Conservation (phyloP, 73 alveolate species). For the Paramecium octaurelia region DNA sequence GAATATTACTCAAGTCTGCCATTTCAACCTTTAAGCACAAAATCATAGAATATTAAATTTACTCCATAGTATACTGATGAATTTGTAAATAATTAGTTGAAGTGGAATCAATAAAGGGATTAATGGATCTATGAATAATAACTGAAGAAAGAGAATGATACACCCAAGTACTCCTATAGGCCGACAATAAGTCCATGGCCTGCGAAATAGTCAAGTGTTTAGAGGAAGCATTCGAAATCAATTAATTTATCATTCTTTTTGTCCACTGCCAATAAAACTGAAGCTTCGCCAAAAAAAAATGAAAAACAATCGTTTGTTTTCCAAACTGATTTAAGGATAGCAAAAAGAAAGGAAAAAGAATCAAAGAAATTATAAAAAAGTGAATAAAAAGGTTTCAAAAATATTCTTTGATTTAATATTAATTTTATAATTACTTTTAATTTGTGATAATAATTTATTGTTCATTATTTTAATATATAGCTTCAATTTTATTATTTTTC, state of each 20-base stretch:
- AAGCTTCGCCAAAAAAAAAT: neutral
- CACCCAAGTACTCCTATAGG: neutral
- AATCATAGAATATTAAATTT: neutral
- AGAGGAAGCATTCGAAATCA: neutral
- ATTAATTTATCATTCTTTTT: neutral
- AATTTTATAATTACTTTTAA: neutral
- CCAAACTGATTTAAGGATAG: neutral
- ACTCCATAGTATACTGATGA: neutral
- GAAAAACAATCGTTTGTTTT: neutral
- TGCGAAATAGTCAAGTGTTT: neutral
- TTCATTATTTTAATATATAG: neutral
- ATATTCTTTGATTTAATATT: neutral
- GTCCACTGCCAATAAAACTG: neutral
- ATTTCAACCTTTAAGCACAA: neutral
- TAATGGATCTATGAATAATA: neutral
- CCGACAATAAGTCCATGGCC: conserved; percentile 12
- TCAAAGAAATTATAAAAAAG: neutral
- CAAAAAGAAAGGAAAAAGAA: neutral
- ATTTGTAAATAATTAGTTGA: neutral
- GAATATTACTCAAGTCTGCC: neutral
- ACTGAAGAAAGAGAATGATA: neutral
- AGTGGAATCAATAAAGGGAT: neutral
- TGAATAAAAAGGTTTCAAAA: neutral
- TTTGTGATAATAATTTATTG: neutral
- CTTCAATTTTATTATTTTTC: neutral